Conservation (phyloP, 495 filamentous ascomycete genomes). For the Parathielavia hyrcaniae region DNA sequence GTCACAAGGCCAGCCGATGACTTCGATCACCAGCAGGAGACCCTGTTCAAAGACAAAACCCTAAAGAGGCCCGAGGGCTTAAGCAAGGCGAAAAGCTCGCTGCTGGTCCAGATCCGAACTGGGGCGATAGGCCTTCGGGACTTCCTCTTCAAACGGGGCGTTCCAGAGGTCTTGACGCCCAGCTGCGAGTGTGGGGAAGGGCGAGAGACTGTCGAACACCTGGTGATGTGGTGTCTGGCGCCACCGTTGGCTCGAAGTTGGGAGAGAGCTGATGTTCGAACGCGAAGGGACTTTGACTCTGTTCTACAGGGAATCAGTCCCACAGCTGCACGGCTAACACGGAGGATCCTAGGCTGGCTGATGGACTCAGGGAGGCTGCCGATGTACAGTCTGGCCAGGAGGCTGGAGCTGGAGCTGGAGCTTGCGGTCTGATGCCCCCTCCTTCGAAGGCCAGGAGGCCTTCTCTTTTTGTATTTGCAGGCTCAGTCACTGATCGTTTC, state of each 20-base stretch:
- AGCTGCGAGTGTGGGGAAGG: constrained; percentile 10
- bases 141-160: constrained; percentile 7
- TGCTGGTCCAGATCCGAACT: constrained; percentile 10
- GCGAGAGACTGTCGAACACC: constrained; percentile 12
- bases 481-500: no score
- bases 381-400: no score
- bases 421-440: no score
- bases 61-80: no score
- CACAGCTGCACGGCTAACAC: constrained; percentile 10
- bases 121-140: constrained; percentile 10
- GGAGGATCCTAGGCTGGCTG: no score
- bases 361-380: no score
- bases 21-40: no score
- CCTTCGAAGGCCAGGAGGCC: no score
- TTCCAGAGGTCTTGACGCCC: constrained; percentile 1
- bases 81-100: background rate
- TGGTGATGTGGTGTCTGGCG: constrained; percentile 12
- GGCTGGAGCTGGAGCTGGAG: no score
- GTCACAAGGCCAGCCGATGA: background rate
- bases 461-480: no score
- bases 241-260: constrained; percentile 6
- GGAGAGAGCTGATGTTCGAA: constrained; percentile 4
- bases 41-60: no score
- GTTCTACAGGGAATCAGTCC: constrained; percentile 8
- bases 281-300: background rate